A percentile compares a stretch with the other conserved stretches of the same genome.
These are phyloP conservation scores for Cercospora sesami DNA, from an alignment of 2,329 filamentous ascomycete genomes.

Conservation along the genomic window DNA sequence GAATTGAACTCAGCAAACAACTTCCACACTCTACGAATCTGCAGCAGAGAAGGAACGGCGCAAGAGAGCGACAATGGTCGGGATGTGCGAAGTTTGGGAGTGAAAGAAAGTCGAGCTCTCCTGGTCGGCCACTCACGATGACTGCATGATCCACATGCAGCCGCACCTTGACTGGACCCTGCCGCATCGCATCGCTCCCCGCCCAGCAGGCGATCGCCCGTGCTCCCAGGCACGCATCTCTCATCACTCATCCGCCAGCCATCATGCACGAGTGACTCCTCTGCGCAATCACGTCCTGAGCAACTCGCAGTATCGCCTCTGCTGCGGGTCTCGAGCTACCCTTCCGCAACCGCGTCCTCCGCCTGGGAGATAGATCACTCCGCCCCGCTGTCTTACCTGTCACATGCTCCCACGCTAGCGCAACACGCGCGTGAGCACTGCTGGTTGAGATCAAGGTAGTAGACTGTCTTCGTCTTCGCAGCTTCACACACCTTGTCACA, in stretches of 20 bases:
- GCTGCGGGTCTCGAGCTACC: neutral
- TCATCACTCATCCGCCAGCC: neutral
- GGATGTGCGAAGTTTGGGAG: neutral
- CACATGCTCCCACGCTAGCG: slow-evolving; percentile 21
- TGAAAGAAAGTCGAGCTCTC: slow-evolving; percentile 8
- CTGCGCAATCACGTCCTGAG: neutral
- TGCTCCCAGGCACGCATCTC: neutral
- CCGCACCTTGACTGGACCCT: slow-evolving; percentile 8
- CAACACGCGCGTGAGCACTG: slow-evolving; percentile 19
- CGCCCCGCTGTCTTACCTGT: slow-evolving; percentile 14
- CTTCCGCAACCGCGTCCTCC: neutral
- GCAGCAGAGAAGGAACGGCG: neutral
- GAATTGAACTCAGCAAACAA: neutral
- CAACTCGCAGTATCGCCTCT: neutral
- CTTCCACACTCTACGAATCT: neutral
- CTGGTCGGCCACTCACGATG: slow-evolving; percentile 10
- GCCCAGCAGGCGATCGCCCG: neutral
- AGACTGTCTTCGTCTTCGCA: neutral
- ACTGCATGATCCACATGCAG: slow-evolving; percentile 11
- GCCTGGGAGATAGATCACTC: neutral
- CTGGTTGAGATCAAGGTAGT: slow-evolving; percentile 2
- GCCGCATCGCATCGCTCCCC: neutral
- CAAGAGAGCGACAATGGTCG: slow-evolving; percentile 23
- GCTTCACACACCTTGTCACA: neutral
- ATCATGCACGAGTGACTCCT: slow-evolving; percentile 12